Evolutionary conservation across 371 early-diverging fungal species (phyloP), one percentile per base, ranked within the genome.

Genomic region (Vairimorpha ceranae): DNA sequence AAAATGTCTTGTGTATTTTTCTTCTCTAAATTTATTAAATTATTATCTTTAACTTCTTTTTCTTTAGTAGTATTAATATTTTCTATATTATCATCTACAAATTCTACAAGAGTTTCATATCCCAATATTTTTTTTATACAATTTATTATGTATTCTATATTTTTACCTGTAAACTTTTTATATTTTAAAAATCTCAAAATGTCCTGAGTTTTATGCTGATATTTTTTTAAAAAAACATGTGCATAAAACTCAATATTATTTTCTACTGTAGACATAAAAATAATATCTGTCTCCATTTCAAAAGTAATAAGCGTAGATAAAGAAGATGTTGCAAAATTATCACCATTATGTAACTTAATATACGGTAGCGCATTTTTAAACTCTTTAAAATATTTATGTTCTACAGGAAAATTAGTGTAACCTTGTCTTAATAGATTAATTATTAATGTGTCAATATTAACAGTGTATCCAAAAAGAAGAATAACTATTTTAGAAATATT

Each of bases 211-310:
- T 17, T 65, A 17, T 38, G 36, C 36, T 63, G 65, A 43, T 65
- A 65, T 21, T 72, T 29, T 14, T 59, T 65, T 35, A 72, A 45
- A 38, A 72, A 58, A 1, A 30, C 29, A 7, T 56, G 25, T n/a
- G 43, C 15, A 65, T 65, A 65, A 25, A 60, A 65, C 7, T 65
- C 30, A 23, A 65, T 41, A 46, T 72, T 65, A 0, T 14, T 19
- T 38, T 56, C 29, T 25, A 35, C 59, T 10, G 54, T 32, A 12
- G 45, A 35, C 3, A 72, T 33, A 59, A 72, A 72, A 25, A 65
- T 23, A 54, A 72, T 58, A 56, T 72, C 61, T 59, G 63, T 48
- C 38, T 72, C 73, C 1, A 72, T 27, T 19, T 72, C 73, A 27
- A 21, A 38, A 35, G 66, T 51, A 58, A 72, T 54, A 35, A 38